Base-by-base conservation (phyloP, 257 asterid species). In the Capsicum rhomboideum region DNA sequence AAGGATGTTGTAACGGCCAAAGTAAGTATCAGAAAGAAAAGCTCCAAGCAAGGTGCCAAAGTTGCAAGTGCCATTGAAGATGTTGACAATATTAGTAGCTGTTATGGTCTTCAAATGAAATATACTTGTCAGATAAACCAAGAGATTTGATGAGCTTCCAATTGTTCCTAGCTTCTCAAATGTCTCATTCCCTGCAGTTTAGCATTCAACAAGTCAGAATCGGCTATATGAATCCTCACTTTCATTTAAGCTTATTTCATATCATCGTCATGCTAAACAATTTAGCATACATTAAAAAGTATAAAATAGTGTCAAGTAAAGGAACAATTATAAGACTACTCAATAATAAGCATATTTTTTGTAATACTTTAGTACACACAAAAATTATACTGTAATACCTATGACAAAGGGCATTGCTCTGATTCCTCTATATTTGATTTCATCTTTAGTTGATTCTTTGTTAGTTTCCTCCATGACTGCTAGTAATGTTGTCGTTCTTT, bases 91-190 rank as follows among this genome's bases (percentile, higher is more conserved):
- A 78, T 85, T 86, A 21, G 90, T 86, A 55, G 90, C 90, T 46
- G 87, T 77, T 31, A 85, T 86, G 23, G 63, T 6, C 78, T 74
- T 88, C 89, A 88, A 75, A 78, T 88, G 83, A 44, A 88, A 86
- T n/a, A 88, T 78, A 12, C 84, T 81, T 2, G 87, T 88, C 55
- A 88, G 82, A 83, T 88, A 88, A 53, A 88, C 87, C 84, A 88
- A 81, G 37, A 88, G 84, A 46, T 86, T 88, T 16, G 88, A 81
- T 14, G 87, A 46, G 9, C 84, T 85, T 5, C 90, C 90, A 13
- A 88, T 58, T 50, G 90, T 85, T 59, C 90, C 90, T 44, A 84
- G 83, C 86, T 85, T 85, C 81, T 88, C 90, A 84, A 84, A 83
- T 20, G 85, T 83, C 80, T 84, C 90, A 68, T 88, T 88, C n/a